Evolutionary conservation across 805 yeast species (phyloP), one percentile per base, ranked within the genome.

Genomic region (Lachancea nothofagi): DNA sequence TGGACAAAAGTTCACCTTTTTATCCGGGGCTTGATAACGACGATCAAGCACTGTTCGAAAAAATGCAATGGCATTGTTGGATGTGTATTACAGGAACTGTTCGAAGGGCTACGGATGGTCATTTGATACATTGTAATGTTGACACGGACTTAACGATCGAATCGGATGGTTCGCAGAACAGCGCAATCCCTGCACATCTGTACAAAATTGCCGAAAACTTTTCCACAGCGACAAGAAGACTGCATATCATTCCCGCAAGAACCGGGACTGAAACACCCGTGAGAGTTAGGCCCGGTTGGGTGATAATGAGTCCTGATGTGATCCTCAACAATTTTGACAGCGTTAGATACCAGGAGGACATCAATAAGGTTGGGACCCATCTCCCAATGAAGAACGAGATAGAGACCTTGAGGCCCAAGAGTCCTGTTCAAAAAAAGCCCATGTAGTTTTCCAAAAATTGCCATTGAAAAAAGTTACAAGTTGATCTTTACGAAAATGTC

Each of bases 61-160:
- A 80, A 43, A 78, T 83, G 61, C 93, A 83, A 62, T 89, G 96
- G 96, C 97, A 90, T 63, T 89, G 97, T 54, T 83, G 96, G 84
- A 88, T 89, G 96, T 90, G 96, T 51, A 83, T 89, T 38, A 89
- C 95, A 2, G 97, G 97, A 2, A 89, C 97, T 0, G 90, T 89
- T 6, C 71, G 96, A 54, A 72, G 97, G 52, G 77, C 94, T 2
- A 77, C 80, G 0, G 97, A 89, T 62, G 74, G 75, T 10, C 88
- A 85, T 59, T 68, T 89, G 43, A 88, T 89, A 45, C 94, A 89
- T 58, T 90, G 97, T 64, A 89, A 89, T 55, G 77, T 89, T 28
- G 95, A 89, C 54, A 88, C 96, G 0, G 97, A 89, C 61, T 69
- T 89, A 36, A 80, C 79, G 44, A 72, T 89, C 45, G 95, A 87